Evolutionary conservation across 2,329 filamentous ascomycete genomes (phyloP), one percentile per base, ranked within the genome.

Genomic region (Thielaviopsis euricoi): DNA sequence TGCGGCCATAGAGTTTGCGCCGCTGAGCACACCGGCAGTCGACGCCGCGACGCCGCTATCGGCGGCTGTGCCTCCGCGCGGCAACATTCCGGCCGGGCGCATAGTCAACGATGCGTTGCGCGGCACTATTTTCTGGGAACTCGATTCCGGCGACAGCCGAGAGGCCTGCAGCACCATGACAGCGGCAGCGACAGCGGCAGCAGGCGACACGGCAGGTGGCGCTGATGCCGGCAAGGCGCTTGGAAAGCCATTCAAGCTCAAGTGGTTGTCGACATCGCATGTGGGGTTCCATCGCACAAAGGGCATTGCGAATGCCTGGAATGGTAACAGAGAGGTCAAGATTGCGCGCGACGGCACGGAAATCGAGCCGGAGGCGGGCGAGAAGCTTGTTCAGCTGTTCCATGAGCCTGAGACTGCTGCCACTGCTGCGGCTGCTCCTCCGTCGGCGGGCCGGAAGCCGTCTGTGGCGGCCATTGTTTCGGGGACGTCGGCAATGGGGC

Each of bases 91-190:
- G 0, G 85, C 80, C 65, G 91, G 91, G 23, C 82, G 83, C 57
- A 94, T 97, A 60, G 91, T 96, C 52, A 89, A 95, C 65, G 91
- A 97, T 67, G 90, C 87, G 3, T 86, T 88, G 0, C 80, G 91
- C n/a, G 91, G 91, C 0, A 96, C 90, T 0, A 95, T 96, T 48
- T 97, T 97, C 66, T 97, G 91, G 91, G 91, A 97, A 68, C 84
- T 85, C 4, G 37, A 43, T n/a, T n/a, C n/a, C n/a, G n/a, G n/a
- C n/a, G n/a, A n/a, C n/a, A n/a, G n/a, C n/a, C n/a, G n/a, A n/a
- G n/a, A n/a, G n/a, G n/a, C n/a, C n/a, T n/a, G n/a, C n/a, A n/a
- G n/a, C n/a, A n/a, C n/a, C n/a, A n/a, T n/a, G n/a, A n/a, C n/a
- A n/a, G n/a, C n/a, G n/a, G n/a, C n/a, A n/a, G n/a, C n/a, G n/a